Conservation (phyloP, 257 asterid genomes). For the Catharanthus roseus region DNA sequence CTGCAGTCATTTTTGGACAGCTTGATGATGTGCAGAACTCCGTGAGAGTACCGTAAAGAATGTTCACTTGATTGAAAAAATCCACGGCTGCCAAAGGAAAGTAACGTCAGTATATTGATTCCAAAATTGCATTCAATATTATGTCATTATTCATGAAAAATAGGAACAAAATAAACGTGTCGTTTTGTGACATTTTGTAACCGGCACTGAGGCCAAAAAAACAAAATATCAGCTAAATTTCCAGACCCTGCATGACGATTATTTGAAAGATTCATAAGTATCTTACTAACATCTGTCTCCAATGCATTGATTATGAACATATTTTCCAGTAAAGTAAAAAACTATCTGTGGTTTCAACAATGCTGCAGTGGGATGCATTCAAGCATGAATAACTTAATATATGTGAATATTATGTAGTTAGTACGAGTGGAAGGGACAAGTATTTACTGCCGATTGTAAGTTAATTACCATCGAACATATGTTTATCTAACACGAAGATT, state of each 20-base stretch:
- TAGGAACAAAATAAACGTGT: not conserved
- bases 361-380: not conserved
- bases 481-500: not conserved
- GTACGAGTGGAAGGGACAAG: too few relatives aligned
- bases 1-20: conserved; percentile 57
- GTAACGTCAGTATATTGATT: not conserved
- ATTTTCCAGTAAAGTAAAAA: not conserved
- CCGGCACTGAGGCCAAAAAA: not conserved
- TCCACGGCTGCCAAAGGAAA: conserved; percentile 41
- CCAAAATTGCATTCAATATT: not conserved
- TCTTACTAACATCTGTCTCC: not conserved
- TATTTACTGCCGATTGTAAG: too few relatives aligned
- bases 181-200: not conserved
- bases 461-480: too few relatives aligned
- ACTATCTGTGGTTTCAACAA: not conserved
- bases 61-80: conserved; percentile 43
- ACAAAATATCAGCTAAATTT: not conserved
- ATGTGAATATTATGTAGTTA: too few relatives aligned
- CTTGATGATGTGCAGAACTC: conserved; percentile 50
- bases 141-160: not conserved
- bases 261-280: not conserved
- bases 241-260: not conserved
- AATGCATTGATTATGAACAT: not conserved
- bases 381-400: not conserved
- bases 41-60: conserved; percentile 47